A percentile compares a stretch with the other conserved stretches of the same genome.
Conservation (phyloP, 2,329 filamentous ascomycete species). For the Fusarium protoensiforme region DNA sequence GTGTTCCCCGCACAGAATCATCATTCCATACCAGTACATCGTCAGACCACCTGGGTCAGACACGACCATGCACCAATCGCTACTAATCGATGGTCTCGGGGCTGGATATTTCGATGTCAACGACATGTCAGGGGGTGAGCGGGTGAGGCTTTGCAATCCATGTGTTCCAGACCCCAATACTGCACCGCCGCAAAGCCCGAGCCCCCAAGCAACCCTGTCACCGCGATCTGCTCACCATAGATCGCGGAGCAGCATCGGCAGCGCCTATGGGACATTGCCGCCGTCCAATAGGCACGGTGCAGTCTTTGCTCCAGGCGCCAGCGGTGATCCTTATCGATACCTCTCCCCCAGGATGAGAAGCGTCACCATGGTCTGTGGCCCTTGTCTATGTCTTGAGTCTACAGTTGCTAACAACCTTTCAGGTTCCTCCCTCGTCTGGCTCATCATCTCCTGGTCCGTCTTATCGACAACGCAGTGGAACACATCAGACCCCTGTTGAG, state of each 20-base stretch:
- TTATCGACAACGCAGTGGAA: constrained; percentile 45
- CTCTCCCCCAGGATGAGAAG: constrained; percentile 54
- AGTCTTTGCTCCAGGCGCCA: constrained; percentile 49
- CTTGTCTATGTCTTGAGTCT: not conserved
- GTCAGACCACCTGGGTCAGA: constrained; percentile 75
- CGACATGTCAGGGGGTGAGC: constrained; percentile 64
- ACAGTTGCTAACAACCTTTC: constrained; percentile 11
- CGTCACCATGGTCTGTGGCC: constrained; percentile 60
- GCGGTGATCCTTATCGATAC: constrained; percentile 50
- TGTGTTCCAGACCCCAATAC: constrained; percentile 72
- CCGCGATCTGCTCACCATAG: constrained; percentile 55
- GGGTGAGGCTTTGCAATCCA: constrained; percentile 70
- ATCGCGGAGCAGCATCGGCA: constrained; percentile 57
- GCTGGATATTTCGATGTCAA: constrained; percentile 56
- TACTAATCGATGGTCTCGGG: constrained; percentile 53
- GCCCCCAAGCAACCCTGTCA: constrained; percentile 47
- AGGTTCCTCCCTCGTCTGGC: constrained; percentile 31
- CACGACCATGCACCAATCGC: constrained; percentile 48
- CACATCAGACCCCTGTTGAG: constrained; percentile 50
- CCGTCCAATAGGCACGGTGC: constrained; percentile 49
- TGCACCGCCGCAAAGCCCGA: constrained; percentile 61
- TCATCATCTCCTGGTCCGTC: constrained; percentile 40
- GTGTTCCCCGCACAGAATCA: constrained; percentile 95
- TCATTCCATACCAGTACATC: constrained; percentile 92
- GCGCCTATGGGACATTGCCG: constrained; percentile 44